A percentile compares a stretch with the other conserved stretches of the same genome.
Evolutionary conservation across 371 early-diverging fungal genomes (phyloP).

Genomic region (Batrachochytrium dendrobatidis): DNA sequence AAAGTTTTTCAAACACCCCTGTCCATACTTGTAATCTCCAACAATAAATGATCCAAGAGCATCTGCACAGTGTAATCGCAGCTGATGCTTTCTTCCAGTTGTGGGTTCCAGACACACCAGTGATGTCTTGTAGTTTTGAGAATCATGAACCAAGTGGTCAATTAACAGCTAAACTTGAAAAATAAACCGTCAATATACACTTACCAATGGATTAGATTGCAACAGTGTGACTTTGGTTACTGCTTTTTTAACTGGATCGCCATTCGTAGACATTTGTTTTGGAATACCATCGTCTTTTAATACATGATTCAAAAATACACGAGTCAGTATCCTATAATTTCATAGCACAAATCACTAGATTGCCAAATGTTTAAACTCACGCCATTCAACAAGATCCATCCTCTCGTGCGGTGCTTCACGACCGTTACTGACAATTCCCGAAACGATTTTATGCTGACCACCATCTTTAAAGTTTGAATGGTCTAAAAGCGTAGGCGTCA

Average conservation of each 20-base stretch:
- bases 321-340: no score
- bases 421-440: constrained; percentile 23
- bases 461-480: background rate
- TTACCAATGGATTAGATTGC: background rate
- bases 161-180: background rate
- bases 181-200: background rate
- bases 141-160: background rate
- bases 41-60: constrained; percentile 39
- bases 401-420: constrained; percentile 21
- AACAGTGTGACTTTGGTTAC: constrained; percentile 20
- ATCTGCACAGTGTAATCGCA: constrained; percentile 56
- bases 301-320: no score
- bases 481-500: background rate
- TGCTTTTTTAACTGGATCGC: constrained; percentile 21
- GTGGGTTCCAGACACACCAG: constrained; percentile 49
- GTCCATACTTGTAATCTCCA: constrained; percentile 49
- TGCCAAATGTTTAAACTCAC: no score
- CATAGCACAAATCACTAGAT: no score
- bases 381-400: constrained; percentile 27
- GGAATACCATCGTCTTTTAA: constrained; percentile 13
- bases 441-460: constrained; percentile 10
- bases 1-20: constrained; percentile 23
- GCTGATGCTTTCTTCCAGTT: constrained; percentile 77
- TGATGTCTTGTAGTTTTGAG: no score
- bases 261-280: constrained; percentile 6